phyloP scores from a whole-genome alignment of 148 eudicot species.

The Nyssa sinensis region DNA sequence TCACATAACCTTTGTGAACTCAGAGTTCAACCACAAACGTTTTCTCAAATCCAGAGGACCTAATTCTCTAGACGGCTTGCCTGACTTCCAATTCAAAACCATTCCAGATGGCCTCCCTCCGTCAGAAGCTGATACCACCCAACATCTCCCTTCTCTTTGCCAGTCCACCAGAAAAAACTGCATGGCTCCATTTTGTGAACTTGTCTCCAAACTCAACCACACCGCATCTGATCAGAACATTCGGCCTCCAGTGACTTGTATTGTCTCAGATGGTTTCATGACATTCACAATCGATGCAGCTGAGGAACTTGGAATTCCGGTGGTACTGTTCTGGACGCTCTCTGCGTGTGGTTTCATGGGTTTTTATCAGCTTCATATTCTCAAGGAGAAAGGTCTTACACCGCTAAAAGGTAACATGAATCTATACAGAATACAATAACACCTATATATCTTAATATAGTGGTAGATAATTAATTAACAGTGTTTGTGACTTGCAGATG shows the following conservation, averaged over 20 bases:
- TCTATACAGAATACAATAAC: no score
- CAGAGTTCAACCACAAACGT: constrained; percentile 19
- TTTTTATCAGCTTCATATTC: constrained; percentile 14
- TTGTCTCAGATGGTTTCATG: constrained; percentile 24
- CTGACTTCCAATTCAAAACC: constrained; percentile 18
- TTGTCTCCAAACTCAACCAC: constrained; percentile 11
- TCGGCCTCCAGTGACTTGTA: constrained; percentile 18
- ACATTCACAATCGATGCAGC: constrained; percentile 17
- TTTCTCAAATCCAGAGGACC: constrained; percentile 7
- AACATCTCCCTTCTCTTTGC: constrained; percentile 1
- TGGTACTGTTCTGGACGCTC: constrained; percentile 17
- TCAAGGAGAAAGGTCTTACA: constrained; percentile 7
- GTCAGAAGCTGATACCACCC: constrained; percentile 11
- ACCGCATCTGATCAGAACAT: not conserved
- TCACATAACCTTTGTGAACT: constrained; percentile 17
- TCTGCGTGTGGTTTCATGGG: constrained; percentile 26
- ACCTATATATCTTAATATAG: no score
- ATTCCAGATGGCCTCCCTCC: constrained; percentile 27
- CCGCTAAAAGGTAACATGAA: constrained; percentile 19
- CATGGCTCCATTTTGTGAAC: constrained; percentile 1
- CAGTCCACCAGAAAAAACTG: constrained; percentile 7
- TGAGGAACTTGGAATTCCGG: constrained; percentile 22
- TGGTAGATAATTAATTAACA: no score
- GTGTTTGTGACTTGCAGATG: constrained; percentile 7
- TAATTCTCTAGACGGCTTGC: not conserved